Base-by-base conservation (phyloP, 495 filamentous ascomycete species). In the Jackrogersella minutella region DNA sequence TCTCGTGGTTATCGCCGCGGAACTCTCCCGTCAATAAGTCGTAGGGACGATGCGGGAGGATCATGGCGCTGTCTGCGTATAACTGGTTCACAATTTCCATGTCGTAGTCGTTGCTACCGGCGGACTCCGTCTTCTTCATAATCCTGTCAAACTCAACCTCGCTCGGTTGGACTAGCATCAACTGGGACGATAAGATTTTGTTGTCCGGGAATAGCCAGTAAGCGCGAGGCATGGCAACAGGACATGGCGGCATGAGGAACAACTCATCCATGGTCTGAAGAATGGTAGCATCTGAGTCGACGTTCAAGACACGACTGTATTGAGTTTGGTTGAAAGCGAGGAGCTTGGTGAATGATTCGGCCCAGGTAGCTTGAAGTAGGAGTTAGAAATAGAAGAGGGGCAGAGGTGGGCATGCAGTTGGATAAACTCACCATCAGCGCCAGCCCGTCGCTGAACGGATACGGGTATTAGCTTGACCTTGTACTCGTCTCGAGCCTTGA, bases 1-100 rank as follows among this genome's bases (percentile, higher is more conserved):
- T 77, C 5, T 71, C 66, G 66, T 93, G 90, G 19, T 88, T 77
- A 1, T 78, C 73, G 3, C 63, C 64, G 2, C 90, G 83, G 70
- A 94, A 94, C 70, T 93, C 92, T 3, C 86, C 85, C 21, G 87
- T 87, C 3, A 93, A 69, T 6, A 93, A 76, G 3, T 85, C 87
- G 70, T 92, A 94, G 17, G 83, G 84, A 17, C 88, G 83, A 69
- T 94, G 92, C 2, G 92, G 92, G 0, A 96, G 79, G 10, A 95
- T 84, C 69, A 91, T 74, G 1, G 90, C 90, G 30, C 74, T 85
- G 22, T 88, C 81, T 0, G 77, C 81, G 56, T 90, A 93, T n/a
- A 90, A 83, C 1, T 78, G 71, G 68, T 94, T 93, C 36, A 94
- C 70, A 1, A 93, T 78, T 58, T 93, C 90, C 89, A 91, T 91